Percentiles rank a stretch among this genome's conserved stretches.
These are phyloP conservation scores for Apophysomyces elegans DNA, from an alignment of 371 early-diverging fungal genomes.

Conservation along the genomic window DNA sequence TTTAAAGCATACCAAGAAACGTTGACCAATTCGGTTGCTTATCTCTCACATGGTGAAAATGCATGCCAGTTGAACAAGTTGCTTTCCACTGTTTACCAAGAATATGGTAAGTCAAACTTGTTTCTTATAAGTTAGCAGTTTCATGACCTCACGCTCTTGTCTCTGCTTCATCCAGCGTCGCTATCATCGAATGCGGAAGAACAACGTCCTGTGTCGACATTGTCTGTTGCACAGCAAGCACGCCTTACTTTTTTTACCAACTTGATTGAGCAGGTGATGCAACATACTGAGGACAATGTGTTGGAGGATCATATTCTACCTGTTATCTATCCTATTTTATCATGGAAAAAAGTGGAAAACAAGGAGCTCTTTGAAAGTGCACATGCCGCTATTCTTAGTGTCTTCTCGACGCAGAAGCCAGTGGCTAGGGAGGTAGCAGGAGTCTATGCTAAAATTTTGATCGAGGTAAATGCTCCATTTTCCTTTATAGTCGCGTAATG, in stretches of 20 bases:
- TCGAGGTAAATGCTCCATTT: conserved; percentile 40
- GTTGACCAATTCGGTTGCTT: conserved; percentile 47
- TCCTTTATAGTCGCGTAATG: background rate
- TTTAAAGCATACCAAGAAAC: conserved; percentile 55
- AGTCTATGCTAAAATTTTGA: conserved; percentile 50
- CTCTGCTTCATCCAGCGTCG: conserved; percentile 16
- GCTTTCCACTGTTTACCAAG: conserved; percentile 38
- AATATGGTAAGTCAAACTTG: conserved; percentile 35
- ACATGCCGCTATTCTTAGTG: conserved; percentile 59
- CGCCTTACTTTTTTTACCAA: conserved; percentile 58
- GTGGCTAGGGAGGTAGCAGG: conserved; percentile 49
- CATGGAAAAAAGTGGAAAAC: conserved; percentile 50
- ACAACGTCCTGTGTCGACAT: conserved; percentile 24
- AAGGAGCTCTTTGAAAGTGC: conserved; percentile 65
- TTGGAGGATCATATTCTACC: conserved; percentile 56
- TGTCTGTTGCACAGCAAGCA: conserved; percentile 47
- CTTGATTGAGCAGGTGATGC: conserved; percentile 58
- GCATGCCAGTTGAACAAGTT: conserved; percentile 40
- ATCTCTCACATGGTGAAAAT: conserved; percentile 38
- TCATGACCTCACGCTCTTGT: no score
- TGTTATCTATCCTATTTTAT: conserved; percentile 60
- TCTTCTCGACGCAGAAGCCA: conserved; percentile 57
- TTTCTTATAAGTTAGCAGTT: background rate
- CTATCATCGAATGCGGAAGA: conserved; percentile 21
- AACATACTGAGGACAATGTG: conserved; percentile 44